These are phyloP conservation scores for Blastobotrys muscicola DNA, from an alignment of 805 yeast species.

Conservation along the genomic window DNA sequence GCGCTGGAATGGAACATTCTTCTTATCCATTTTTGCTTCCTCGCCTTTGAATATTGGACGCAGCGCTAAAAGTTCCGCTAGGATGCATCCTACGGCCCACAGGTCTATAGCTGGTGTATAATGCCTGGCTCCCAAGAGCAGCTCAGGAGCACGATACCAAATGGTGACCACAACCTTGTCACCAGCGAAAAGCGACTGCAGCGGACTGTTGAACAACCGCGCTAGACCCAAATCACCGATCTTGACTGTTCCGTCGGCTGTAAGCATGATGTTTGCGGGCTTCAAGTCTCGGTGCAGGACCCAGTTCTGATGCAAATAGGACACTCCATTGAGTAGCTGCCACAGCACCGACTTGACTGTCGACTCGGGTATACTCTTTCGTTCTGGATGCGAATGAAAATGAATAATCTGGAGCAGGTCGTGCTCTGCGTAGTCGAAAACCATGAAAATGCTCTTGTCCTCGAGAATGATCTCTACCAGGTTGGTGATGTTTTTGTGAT, in stretches of 20 bases:
- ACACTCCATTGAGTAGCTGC: conserved; percentile 89
- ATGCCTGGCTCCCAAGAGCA: conserved; percentile 82
- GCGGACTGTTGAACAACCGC: conserved; percentile 73
- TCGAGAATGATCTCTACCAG: conserved; percentile 79
- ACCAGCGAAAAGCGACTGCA: conserved; percentile 80
- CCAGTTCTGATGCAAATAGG: conserved; percentile 93
- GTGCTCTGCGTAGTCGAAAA: conserved; percentile 93
- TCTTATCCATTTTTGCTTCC: conserved; percentile 93
- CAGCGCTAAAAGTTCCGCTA: conserved; percentile 81
- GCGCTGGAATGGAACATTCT: conserved; percentile 87
- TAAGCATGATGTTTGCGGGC: conserved; percentile 97
- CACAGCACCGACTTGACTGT: conserved; percentile 79
- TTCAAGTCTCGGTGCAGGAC: conserved; percentile 89
- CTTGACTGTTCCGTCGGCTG: conserved; percentile 80
- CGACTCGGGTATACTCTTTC: conserved; percentile 64
- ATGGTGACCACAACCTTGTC: conserved; percentile 95
- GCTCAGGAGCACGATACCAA: conserved; percentile 94
- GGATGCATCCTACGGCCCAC: conserved; percentile 94
- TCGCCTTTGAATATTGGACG: conserved; percentile 96
- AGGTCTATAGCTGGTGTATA: conserved; percentile 87
- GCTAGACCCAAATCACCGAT: conserved; percentile 94
- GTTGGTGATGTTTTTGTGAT: conserved; percentile 68
- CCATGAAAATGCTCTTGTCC: conserved; percentile 85
- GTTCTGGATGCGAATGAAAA: conserved; percentile 84
- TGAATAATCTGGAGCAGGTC: conserved; percentile 91